Base-by-base conservation (phyloP, 2,329 filamentous ascomycete species). In the Corinectria fuckeliana region DNA sequence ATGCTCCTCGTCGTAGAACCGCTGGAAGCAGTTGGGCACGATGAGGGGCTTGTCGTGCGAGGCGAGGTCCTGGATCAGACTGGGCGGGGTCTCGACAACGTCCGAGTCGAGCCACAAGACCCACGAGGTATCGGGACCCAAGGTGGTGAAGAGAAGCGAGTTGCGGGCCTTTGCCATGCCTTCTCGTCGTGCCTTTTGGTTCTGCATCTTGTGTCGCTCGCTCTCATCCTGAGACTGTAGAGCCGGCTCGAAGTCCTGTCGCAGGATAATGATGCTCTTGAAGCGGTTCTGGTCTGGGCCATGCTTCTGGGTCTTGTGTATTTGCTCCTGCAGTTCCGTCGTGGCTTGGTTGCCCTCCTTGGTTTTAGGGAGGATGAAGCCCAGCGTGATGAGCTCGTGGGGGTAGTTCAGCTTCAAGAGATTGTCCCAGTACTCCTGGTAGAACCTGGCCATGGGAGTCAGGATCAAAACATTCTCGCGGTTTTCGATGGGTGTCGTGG, bases 21-120 rank as follows among this genome's bases (percentile, higher is more conserved):
- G 84, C 79, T 99, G 95, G 82, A 91, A 97, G 81, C 94, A 98
- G 75, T 99, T 99, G 50, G 95, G 92, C 1, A 93, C 93, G 55
- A 98, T 91, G 63, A 99, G 86, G n/a, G 92, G 85, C 77, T 95
- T 92, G 77, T 98, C 87, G 76, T 96, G 92, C 8, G 82, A 78
- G 3, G 95, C 93, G 18, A 99, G 85, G 73, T 99, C 95, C 75
- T 99, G 92, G 66, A 99, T 96, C 50, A 99, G 81, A 3, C 87
- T 85, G 0, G 87, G 81, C 0, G 94, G 95, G 4, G 92, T 92
- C 79, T 99, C 95, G 67, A 99, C 74, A 64, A 99, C 90, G 75
- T 99, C 95, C 34, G 89, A 85, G 73, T 99, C 95, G 26, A 99
- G 83, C 95, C 95, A 99, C 21, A 99, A 83, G 30, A 99, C 93